A percentile compares a stretch with the other conserved stretches of the same genome.
Evolutionary conservation across 805 yeast species (phyloP).

Genomic region (Monosporozyma servazzii): DNA sequence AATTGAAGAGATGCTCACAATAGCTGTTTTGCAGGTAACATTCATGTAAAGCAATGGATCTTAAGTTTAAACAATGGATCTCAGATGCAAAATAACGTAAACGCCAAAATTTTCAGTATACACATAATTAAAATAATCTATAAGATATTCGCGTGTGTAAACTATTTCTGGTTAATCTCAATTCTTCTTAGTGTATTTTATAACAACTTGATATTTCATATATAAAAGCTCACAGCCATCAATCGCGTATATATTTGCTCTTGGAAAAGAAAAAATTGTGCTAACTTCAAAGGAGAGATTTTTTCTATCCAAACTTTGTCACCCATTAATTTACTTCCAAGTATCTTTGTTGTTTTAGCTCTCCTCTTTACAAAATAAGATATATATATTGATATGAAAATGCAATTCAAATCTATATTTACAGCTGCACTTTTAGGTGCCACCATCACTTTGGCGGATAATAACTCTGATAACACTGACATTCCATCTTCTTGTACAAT

Average conservation of each 20-base stretch:
- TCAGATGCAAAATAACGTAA: neutral
- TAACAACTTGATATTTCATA: neutral
- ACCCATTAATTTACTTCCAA: neutral
- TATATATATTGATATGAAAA: conserved; percentile 13
- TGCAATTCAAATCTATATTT: conserved; percentile 50
- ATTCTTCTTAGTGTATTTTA: neutral
- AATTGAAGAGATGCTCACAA: too few species aligned
- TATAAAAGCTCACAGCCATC: too few species aligned
- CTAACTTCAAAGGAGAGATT: neutral
- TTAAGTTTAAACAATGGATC: neutral
- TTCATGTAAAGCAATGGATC: too few species aligned
- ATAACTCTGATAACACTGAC: conserved; percentile 25
- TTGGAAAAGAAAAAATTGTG: neutral
- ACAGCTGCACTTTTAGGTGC: conserved; percentile 42
- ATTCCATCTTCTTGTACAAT: conserved; percentile 60
- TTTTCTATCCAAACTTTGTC: neutral
- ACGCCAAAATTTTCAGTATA: neutral
- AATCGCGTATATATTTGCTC: too few species aligned
- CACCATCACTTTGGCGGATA: conserved; percentile 26
- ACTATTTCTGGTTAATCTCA: neutral
- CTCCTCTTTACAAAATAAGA: neutral
- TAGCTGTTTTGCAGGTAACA: too few species aligned
- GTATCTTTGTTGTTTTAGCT: neutral
- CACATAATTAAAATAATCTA: neutral
- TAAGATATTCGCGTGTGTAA: neutral